Conservation (phyloP, 345 rosid genomes). For the Gynandropsis gynandra region DNA sequence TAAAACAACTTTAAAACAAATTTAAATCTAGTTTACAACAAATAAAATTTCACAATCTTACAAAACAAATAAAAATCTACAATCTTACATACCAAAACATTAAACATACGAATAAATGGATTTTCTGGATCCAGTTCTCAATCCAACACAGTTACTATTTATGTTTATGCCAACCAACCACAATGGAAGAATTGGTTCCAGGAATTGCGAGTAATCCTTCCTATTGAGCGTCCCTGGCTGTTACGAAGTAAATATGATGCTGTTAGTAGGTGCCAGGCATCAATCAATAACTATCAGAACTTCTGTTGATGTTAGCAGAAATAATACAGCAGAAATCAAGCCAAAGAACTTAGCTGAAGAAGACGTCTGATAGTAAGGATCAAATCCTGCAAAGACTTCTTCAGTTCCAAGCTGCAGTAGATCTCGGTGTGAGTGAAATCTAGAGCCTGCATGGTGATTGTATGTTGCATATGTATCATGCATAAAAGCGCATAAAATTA, state of each 20-base stretch:
- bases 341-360: constrained; percentile 39
- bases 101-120: constrained; percentile 47
- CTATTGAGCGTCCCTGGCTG: constrained; percentile 44
- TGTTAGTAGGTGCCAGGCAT: constrained; percentile 5
- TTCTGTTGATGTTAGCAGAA: constrained; percentile 3
- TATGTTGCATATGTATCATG: too few relatives aligned
- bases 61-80: too few relatives aligned
- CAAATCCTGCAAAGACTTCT: constrained; percentile 35
- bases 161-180: constrained; percentile 32
- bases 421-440: constrained; percentile 41
- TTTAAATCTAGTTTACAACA: too few relatives aligned
- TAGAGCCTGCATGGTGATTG: constrained; percentile 55
- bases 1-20: too few relatives aligned
- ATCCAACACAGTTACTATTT: constrained; percentile 31
- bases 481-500: constrained; percentile 14
- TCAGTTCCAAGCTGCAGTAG: constrained; percentile 35
- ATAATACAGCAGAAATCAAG: constrained; percentile 17
- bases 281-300: constrained; percentile 12
- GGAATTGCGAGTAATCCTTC: constrained; percentile 36
- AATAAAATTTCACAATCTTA: too few relatives aligned
- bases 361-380: constrained; percentile 37
- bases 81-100: too few relatives aligned
- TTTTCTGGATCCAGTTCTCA: constrained; percentile 40
- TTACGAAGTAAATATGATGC: constrained; percentile 15
- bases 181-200: constrained; percentile 27